Evolutionary conservation across 139 green algal genomes (phyloP), one percentile per base, ranked within the genome.

Genomic region (Chlorella vulgaris): DNA sequence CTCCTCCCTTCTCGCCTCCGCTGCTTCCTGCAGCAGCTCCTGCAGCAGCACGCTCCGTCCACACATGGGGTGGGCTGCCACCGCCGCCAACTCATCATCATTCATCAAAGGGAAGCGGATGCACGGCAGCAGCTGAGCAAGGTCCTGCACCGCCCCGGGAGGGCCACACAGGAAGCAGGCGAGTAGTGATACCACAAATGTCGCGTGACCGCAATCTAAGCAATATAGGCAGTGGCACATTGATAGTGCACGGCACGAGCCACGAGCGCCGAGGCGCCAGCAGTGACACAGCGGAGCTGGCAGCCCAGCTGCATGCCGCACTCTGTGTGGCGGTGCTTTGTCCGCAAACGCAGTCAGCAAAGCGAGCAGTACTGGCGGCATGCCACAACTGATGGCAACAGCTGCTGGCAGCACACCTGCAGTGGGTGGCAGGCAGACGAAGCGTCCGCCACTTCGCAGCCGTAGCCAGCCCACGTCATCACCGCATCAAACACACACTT

Each of bases 51-150:
- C 21, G 69, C 63, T 83, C 5, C 71, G 55, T 2, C 7, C 15
- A 18, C 69, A 70, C 66, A 92, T 51, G 33, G 76, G 63, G 33
- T 86, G 74, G 50, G 70, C 81, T 85, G 83, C 61, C 43, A 91
- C 50, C 19, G 29, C 81, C 81, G 85, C 60, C 24, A 91, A 74
- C 63, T 93, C 85, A 4, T 55, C 60, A 7, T 83, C 69, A 5
- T 7, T 69, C 90, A 94, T 94, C 15, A 94, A 74, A 1, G 91
- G 88, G 65, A 93, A 96, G 29, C 91, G 81, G 13, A 95, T 87
- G 39, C 89, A 78, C 10, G 83, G 84, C 74, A 95, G 75, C 73
- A 95, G 70, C 42, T 80, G 38, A 3, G 87, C 79, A 22, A 89
- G 33, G 19, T 88, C 89, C 63, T 62, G 87, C 55, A 35, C 6